Base-by-base conservation (phyloP, 495 filamentous ascomycete genomes). In the Podospora bellae-mahoneyi region DNA sequence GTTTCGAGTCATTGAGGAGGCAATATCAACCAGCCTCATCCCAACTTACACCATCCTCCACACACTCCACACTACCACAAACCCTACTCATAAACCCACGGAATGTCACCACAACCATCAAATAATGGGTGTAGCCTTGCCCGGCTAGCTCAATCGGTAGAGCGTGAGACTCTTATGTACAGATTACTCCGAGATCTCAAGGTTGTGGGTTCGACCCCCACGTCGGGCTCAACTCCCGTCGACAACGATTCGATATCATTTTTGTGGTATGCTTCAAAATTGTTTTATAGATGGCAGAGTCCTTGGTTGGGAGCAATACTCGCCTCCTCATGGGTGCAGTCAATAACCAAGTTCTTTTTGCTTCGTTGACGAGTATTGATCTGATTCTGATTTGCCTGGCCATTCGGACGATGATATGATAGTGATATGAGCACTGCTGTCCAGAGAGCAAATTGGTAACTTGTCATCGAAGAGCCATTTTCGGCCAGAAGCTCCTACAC, bases 141-240 rank as follows among this genome's bases (percentile, higher is more conserved):
- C 75, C 75, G 77, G 86, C 86, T 90, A 90, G 87, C 87, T 90
- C 88, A 90, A 89, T 90, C 87, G 87, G 87, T 88, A 89, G 88
- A 90, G 88, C 88, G 87, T 90, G 85, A 89, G 88, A 90, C 87
- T 90, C 87, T 90, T 90, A 90, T 13, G 39, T 32, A 32, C 30
- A 32, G 39, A 16, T 13, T 48, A 2, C 39, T 48, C 39, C 13
- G 13, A 13, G 0, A 48, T 48, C 39, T 48, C 39, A 48, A 48
- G 39, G 39, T 48, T 48, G 39, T 48, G 39, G 39, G 39, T 48
- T 18, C 15, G 39, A 10, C 39, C 39, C 39, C 39, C 39, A 32
- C 39, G 39, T 48, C 39, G 39, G 39, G 39, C 39, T 48, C 39
- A 48, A 48, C 1, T 48, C 39, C 39, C 39, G 39, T 48, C 13